Base-by-base conservation (phyloP, 345 rosid species). In the Hypericum perforatum region DNA sequence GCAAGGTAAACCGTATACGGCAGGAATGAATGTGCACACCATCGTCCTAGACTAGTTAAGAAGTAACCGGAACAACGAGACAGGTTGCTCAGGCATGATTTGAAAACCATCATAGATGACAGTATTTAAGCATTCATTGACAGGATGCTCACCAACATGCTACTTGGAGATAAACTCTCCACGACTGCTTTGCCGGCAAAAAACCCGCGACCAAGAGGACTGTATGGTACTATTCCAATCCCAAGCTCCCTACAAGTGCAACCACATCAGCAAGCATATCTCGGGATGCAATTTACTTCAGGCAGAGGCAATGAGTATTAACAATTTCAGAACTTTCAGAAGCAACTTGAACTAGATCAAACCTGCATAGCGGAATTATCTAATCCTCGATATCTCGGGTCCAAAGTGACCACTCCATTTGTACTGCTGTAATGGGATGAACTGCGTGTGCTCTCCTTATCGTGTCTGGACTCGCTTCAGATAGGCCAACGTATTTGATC, bases 331-430 rank as follows among this genome's bases (percentile, higher is more conserved):
- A 45, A n/a, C 48, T 6, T 9, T 16, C n/a, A 45, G 41, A 14
- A 16, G 62, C 44, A 5, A 36, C n/a, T 6, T 11, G 49, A 50
- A 59, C 36, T n/a, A 29, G 2, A 39, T 22, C 7, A 37, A 56
- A 79, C 74, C 76, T 81, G 79, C 79, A 78, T 11, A 78, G 56
- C 8, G 79, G 81, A 32, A 78, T 51, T 29, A 78, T 77, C 51
- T 76, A 74, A 53, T 81, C 75, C 67, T 81, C 82, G 5, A 76
- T 70, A 5, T 81, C 84, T 41, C 82, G 88, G 53, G 76, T 67
- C 84, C 80, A 81, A 16, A 76, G 75, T 3, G 82, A 76, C 84
- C 84, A 81, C 49, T 81, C 84, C 78, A 81, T 74, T 58, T 81
- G 88, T 11, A 81, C 16, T 12, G 84, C 84, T 9, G 80, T 67